Conservation (phyloP, 106 monocot species). For the Acorus calamus region DNA sequence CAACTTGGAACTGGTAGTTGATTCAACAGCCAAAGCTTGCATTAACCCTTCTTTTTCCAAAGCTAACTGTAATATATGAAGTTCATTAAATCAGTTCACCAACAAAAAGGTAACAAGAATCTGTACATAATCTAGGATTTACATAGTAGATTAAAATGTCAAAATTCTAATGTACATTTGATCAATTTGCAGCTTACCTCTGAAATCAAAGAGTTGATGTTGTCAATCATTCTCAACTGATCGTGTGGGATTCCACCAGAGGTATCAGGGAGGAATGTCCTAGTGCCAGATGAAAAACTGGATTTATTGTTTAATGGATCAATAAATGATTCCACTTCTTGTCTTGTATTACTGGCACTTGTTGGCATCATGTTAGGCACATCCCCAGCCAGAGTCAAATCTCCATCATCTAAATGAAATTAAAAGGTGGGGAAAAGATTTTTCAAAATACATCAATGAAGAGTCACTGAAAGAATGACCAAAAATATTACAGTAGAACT, state of each 20-base stretch:
- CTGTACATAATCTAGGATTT: not conserved
- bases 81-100: not conserved
- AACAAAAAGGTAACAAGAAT: not conserved
- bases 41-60: conserved; percentile 74
- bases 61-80: conserved; percentile 33
- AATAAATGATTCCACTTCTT: conserved; percentile 12
- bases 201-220: conserved; percentile 75
- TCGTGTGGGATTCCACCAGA: conserved; percentile 47
- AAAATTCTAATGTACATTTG: not conserved
- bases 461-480: too few relatives aligned
- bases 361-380: conserved; percentile 10
- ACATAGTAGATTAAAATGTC: not conserved
- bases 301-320: conserved; percentile 14
- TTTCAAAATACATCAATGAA: not conserved
- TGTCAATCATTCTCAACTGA: conserved; percentile 76
- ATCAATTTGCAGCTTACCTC: conserved; percentile 36
- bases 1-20: conserved; percentile 57
- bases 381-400: conserved; percentile 9
- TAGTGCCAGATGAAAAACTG: conserved; percentile 18
- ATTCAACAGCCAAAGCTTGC: conserved; percentile 49
- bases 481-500: too few relatives aligned
- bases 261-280: conserved; percentile 10
- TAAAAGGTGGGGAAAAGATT: not conserved
- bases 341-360: conserved; percentile 7
- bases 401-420: conserved; percentile 14